These are phyloP conservation scores for Talaromyces sp. DNA, from an alignment of 2,329 filamentous ascomycete species.

Conservation along the genomic window DNA sequence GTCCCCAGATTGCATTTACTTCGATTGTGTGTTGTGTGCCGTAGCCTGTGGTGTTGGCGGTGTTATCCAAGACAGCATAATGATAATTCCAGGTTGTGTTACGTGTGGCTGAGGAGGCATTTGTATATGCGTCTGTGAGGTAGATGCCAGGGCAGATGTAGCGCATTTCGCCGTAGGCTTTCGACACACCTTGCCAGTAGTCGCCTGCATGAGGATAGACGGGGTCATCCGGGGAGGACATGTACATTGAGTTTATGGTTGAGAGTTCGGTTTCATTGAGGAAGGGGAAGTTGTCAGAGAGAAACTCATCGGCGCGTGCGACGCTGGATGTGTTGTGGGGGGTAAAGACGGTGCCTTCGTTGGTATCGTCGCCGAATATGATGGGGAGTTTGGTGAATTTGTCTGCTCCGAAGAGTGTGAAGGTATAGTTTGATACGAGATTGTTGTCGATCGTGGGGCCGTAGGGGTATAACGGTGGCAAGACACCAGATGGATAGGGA, in stretches of 20 bases:
- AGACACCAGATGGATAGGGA: slow-evolving; percentile 44
- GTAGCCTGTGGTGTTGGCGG: slow-evolving; percentile 50
- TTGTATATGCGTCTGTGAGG: slow-evolving; percentile 46
- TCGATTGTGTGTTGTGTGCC: slow-evolving; percentile 69
- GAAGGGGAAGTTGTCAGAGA: slow-evolving; percentile 57
- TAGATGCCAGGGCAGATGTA: slow-evolving; percentile 63
- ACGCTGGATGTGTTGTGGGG: slow-evolving; percentile 49
- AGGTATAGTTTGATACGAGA: slow-evolving; percentile 51
- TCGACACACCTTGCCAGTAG: slow-evolving; percentile 58
- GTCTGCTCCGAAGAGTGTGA: slow-evolving; percentile 47
- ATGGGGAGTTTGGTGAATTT: slow-evolving; percentile 52
- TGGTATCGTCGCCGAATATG: slow-evolving; percentile 58
- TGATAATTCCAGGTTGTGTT: slow-evolving; percentile 65
- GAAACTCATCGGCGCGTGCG: slow-evolving; percentile 52
- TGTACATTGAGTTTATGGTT: slow-evolving; percentile 55
- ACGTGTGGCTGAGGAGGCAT: slow-evolving; percentile 20
- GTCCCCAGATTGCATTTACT: slow-evolving; percentile 64
- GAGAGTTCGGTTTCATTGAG: slow-evolving; percentile 51
- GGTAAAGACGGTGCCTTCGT: slow-evolving; percentile 64
- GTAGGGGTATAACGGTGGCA: slow-evolving; percentile 50
- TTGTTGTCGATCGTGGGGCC: slow-evolving; percentile 51
- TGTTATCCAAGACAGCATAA: slow-evolving; percentile 63
- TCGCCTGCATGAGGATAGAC: slow-evolving; percentile 48
- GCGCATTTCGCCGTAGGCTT: slow-evolving; percentile 62
- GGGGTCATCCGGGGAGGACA: slow-evolving; percentile 42